phyloP scores from a whole-genome alignment of 192 early-diverging fungal species.

The Podila clonocystis region DNA sequence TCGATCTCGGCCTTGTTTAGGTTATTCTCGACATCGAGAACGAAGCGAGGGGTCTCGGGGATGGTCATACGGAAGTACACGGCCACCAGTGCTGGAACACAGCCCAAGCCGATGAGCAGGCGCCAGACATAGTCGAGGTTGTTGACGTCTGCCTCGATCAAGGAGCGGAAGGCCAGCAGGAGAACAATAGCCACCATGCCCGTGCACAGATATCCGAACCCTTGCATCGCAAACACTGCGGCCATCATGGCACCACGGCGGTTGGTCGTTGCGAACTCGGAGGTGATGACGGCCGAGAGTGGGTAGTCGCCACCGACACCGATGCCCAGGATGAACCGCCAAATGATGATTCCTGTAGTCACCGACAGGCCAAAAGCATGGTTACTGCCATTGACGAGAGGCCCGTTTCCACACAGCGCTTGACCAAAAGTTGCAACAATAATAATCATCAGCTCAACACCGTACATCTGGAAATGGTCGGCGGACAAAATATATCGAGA shows the following conservation, averaged over 20 bases:
- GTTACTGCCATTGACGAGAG: conserved; percentile 19
- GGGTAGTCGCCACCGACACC: conserved; percentile 90
- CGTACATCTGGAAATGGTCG: conserved; percentile 71
- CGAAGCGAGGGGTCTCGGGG: conserved; percentile 90
- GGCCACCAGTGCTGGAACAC: conserved; percentile 80
- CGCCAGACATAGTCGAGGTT: conserved; percentile 90
- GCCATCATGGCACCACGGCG: conserved; percentile 86
- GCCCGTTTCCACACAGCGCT: conserved; percentile 75
- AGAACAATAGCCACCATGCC: conserved; percentile 73
- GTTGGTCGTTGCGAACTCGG: conserved; percentile 82
- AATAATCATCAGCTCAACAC: conserved; percentile 91
- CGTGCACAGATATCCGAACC: conserved; percentile 81
- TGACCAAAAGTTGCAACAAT: conserved; percentile 88
- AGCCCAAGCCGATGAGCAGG: conserved; percentile 78
- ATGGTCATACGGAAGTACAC: conserved; percentile 89
- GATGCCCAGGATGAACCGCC: conserved; percentile 92
- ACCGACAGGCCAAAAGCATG: conserved; percentile 56
- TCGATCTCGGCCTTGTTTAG: conserved; percentile 38
- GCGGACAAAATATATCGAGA: no score
- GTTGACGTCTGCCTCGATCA: conserved; percentile 64
- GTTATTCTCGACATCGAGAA: conserved; percentile 55
- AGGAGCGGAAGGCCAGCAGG: conserved; percentile 67
- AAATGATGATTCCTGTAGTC: conserved; percentile 74
- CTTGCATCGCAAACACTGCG: conserved; percentile 89
- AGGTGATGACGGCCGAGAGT: conserved; percentile 82